Evolutionary conservation across 805 yeast genomes (phyloP).

Genomic region (Yamadazyma ubonensis): DNA sequence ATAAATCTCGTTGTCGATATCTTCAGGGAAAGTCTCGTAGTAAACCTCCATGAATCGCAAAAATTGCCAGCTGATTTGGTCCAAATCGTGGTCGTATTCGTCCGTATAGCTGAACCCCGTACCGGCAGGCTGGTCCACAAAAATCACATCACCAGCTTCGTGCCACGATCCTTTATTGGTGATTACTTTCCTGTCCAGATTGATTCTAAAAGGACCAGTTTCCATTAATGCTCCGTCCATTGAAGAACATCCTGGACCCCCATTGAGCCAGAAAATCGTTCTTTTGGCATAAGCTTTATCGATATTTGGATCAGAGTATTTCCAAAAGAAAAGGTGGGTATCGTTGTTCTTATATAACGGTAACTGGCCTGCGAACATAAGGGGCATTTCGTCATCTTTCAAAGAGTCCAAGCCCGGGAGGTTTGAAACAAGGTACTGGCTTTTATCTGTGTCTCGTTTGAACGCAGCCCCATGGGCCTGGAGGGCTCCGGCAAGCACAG

Average conservation of each 20-base stretch:
- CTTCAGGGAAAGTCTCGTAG: conserved; percentile 72
- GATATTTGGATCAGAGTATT: conserved; percentile 43
- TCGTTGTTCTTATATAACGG: conserved; percentile 52
- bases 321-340: conserved; percentile 78
- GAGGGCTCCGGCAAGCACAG: conserved; percentile 1
- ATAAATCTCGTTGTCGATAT: conserved; percentile 58
- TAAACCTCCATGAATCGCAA: conserved; percentile 63
- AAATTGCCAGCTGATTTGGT: conserved; percentile 61
- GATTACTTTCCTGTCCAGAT: conserved; percentile 39
- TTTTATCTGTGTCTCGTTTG: conserved; percentile 8
- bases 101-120: conserved; percentile 80
- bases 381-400: conserved; percentile 36
- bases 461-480: conserved; percentile 1
- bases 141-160: conserved; percentile 71
- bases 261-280: conserved; percentile 86
- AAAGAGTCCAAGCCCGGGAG: conserved; percentile 40
- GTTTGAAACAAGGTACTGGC: conserved; percentile 23
- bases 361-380: conserved; percentile 68
- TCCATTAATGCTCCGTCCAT: conserved; percentile 97
- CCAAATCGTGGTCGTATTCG: conserved; percentile 53
- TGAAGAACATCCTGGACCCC: conserved; percentile 98
- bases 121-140: conserved; percentile 93
- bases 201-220: conserved; percentile 79
- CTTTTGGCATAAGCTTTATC: conserved; percentile 36
- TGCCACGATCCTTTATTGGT: conserved; percentile 82